Percentiles rank a stretch among this genome's conserved stretches.
phyloP scores from a whole-genome alignment of 257 asterid genomes.

The Nicotiana tabacum region DNA sequence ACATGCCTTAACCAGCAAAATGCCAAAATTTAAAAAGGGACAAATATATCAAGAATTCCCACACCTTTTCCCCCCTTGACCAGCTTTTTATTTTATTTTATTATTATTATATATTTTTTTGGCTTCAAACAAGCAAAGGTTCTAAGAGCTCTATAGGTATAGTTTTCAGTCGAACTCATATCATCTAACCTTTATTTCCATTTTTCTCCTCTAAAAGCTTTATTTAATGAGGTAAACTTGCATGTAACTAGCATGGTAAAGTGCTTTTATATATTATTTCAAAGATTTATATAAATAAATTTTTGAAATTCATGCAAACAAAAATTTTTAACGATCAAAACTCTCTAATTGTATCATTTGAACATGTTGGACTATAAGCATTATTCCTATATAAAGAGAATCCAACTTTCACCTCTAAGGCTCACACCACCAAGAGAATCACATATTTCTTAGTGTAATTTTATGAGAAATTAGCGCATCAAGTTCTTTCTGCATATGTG shows the following conservation, averaged over 20 bases:
- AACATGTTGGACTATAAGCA: too few relatives aligned
- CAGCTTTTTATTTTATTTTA: too few relatives aligned
- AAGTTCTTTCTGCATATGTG: too few relatives aligned
- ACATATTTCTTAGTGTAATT: too few relatives aligned
- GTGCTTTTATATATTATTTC: neutral
- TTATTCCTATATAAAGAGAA: too few relatives aligned
- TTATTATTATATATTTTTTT: too few relatives aligned
- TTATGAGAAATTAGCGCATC: too few relatives aligned
- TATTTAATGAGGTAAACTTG: neutral
- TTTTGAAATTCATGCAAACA: too few relatives aligned
- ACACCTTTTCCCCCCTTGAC: neutral
- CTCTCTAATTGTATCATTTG: too few relatives aligned
- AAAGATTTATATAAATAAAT: neutral
- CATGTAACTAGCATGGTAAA: neutral
- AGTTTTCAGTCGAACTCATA: neutral
- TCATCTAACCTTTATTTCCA: neutral
- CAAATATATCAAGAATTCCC: neutral
- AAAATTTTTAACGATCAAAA: too few relatives aligned
- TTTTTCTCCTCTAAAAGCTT: neutral
- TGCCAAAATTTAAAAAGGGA: conserved; percentile 2
- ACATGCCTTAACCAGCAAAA: conserved; percentile 1
- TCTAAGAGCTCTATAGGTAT: neutral
- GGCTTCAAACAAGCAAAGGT: neutral
- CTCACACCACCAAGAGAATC: too few relatives aligned
- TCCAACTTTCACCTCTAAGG: too few relatives aligned